phyloP scores from a whole-genome alignment of 2,329 filamentous ascomycete species.

The Uncinocarpus reesii region DNA sequence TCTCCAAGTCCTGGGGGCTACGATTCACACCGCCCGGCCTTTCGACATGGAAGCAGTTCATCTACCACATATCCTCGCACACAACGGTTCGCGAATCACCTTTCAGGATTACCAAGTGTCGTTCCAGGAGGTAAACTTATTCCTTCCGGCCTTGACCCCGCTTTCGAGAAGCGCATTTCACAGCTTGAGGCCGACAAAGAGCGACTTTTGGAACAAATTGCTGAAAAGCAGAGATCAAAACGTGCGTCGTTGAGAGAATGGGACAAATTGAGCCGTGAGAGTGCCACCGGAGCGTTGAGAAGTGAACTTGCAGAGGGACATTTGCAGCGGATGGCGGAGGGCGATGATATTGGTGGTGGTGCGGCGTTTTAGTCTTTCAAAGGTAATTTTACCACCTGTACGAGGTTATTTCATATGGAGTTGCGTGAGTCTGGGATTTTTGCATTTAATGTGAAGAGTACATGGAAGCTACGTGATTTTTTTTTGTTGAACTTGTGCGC shows the following conservation, averaged over 20 bases:
- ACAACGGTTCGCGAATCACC: conserved; percentile 32
- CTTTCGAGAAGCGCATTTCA: conserved; percentile 36
- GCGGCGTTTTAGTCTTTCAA: conserved; percentile 28
- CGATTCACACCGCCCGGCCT: conserved; percentile 27
- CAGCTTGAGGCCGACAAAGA: conserved; percentile 39
- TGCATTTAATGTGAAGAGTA: background rate
- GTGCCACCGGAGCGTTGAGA: conserved; percentile 35
- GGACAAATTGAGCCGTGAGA: conserved; percentile 40
- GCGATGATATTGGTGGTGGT: conserved; percentile 32
- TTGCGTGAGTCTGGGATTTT: background rate
- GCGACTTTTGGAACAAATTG: conserved; percentile 36
- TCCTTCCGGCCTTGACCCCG: conserved; percentile 30
- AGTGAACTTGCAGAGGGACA: conserved; percentile 42
- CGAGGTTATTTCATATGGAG: background rate
- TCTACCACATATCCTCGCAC: conserved; percentile 31
- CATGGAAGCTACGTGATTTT: background rate
- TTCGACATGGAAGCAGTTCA: conserved; percentile 30
- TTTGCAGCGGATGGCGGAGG: conserved; percentile 38
- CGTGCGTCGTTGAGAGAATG: conserved; percentile 37
- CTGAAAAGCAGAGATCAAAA: conserved; percentile 37
- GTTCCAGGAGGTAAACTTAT: conserved; percentile 36
- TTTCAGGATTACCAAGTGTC: conserved; percentile 31
- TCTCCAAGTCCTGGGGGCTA: conserved; percentile 14
- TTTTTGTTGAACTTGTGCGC: background rate
- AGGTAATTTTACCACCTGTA: background rate